Conservation (phyloP, 2,329 filamentous ascomycete species). For the Scedosporium minutisporum region DNA sequence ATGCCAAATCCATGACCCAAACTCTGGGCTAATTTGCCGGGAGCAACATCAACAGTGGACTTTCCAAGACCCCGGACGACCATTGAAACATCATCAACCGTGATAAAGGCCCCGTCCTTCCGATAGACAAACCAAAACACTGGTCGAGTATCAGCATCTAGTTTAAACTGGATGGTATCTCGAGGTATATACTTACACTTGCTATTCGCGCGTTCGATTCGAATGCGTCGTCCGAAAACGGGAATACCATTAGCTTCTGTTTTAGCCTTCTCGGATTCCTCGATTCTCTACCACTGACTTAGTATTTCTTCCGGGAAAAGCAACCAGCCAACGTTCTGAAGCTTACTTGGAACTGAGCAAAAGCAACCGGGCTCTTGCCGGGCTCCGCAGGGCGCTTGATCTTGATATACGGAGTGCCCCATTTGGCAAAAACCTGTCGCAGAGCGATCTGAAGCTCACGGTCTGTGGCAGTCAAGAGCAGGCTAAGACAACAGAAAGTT, state of each 20-base stretch:
- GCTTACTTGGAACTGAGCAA: conserved; percentile 51
- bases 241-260: conserved; percentile 33
- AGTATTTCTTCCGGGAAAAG: background rate
- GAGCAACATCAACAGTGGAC: conserved; percentile 25
- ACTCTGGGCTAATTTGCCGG: conserved; percentile 19
- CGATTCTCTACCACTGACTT: background rate
- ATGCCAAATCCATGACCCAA: conserved; percentile 28
- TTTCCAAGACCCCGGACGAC: conserved; percentile 35
- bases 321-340: background rate
- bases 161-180: too few species aligned
- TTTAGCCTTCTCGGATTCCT: conserved; percentile 39
- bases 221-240: conserved; percentile 47
- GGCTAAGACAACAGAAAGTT: conserved; percentile 23
- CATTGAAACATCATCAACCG: conserved; percentile 30
- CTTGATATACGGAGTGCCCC: conserved; percentile 51
- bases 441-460: conserved; percentile 41
- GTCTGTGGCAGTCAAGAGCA: conserved; percentile 41
- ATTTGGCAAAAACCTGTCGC: conserved; percentile 40
- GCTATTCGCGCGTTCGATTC: conserved; percentile 50
- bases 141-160: background rate
- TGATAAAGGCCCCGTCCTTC: conserved; percentile 31
- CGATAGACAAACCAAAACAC: conserved; percentile 35
- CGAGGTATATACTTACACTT: conserved; percentile 34
- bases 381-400: conserved; percentile 43
- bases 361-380: conserved; percentile 52